Conservation (phyloP, 2,329 filamentous ascomycete genomes). For the Claviceps pusilla region DNA sequence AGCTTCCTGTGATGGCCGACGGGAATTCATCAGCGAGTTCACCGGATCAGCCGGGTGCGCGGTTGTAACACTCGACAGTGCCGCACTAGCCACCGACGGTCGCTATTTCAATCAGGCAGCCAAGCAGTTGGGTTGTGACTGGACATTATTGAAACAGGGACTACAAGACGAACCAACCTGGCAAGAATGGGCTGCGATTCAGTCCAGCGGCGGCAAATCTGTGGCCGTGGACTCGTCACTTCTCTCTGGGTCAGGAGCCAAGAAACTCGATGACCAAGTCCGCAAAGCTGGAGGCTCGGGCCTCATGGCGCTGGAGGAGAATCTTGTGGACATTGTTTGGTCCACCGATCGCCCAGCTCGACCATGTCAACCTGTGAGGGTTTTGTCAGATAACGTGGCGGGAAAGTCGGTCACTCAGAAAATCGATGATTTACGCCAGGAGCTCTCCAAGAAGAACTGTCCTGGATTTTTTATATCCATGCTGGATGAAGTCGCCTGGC, state of each 20-base stretch:
- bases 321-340: slow-evolving; percentile 90
- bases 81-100: slow-evolving; percentile 83
- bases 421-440: slow-evolving; percentile 73
- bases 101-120: slow-evolving; percentile 95
- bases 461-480: slow-evolving; percentile 82
- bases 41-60: slow-evolving; percentile 89
- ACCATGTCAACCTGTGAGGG: slow-evolving; percentile 60
- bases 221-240: slow-evolving; percentile 86
- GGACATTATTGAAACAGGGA: slow-evolving; percentile 83
- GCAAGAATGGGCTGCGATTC: slow-evolving; percentile 88
- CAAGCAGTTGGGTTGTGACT: slow-evolving; percentile 82
- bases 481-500: slow-evolving; percentile 93
- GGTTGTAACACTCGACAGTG: slow-evolving; percentile 72
- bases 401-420: slow-evolving; percentile 76
- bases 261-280: slow-evolving; percentile 71
- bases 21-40: slow-evolving; percentile 87
- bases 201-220: slow-evolving; percentile 70
- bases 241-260: slow-evolving; percentile 48
- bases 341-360: slow-evolving; percentile 54
- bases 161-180: slow-evolving; percentile 89
- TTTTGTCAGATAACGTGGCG: slow-evolving; percentile 57
- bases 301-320: slow-evolving; percentile 60
- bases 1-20: slow-evolving; percentile 80
- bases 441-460: slow-evolving; percentile 78
- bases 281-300: slow-evolving; percentile 71